Conservation (phyloP, 78 protist genomes). For the Pigoraptor vietnamica region DNA sequence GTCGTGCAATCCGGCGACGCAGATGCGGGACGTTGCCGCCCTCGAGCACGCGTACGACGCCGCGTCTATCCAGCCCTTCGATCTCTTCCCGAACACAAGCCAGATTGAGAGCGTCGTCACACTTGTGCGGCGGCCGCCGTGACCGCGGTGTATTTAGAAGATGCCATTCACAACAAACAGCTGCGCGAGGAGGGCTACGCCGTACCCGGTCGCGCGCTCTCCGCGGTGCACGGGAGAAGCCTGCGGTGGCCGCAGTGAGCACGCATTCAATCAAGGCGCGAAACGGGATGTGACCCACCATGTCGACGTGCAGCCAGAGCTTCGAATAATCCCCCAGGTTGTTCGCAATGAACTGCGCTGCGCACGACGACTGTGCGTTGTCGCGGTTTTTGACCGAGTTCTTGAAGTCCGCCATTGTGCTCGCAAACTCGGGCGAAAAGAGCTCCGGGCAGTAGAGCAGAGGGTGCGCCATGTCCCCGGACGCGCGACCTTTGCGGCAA, state of each 20-base stretch:
- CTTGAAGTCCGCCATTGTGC: not conserved
- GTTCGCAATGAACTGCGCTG: constrained; percentile 22
- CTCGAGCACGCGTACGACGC: not conserved
- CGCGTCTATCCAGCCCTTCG: not conserved
- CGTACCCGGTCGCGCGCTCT: constrained; percentile 33
- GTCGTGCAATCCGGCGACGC: not conserved
- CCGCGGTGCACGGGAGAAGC: constrained; percentile 21
- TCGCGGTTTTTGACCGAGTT: not conserved
- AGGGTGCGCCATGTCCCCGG: not conserved
- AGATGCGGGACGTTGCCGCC: not conserved
- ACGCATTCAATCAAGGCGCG: too few relatives aligned
- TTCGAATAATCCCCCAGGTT: not conserved
- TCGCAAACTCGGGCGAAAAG: not conserved
- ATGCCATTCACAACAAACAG: not conserved
- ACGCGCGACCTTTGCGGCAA: not conserved
- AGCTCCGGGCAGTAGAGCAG: not conserved
- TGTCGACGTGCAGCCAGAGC: constrained; percentile 25
- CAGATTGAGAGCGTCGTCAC: not conserved
- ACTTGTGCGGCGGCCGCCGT: not conserved
- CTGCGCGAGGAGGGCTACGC: constrained; percentile 20
- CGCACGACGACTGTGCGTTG: constrained; percentile 2
- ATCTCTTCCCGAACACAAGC: not conserved
- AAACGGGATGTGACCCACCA: not conserved
- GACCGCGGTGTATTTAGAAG: not conserved
- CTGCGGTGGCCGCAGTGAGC: too few relatives aligned